phyloP scores from a whole-genome alignment of 2,329 filamentous ascomycete species.

The Reticulascus tulasneorum region DNA sequence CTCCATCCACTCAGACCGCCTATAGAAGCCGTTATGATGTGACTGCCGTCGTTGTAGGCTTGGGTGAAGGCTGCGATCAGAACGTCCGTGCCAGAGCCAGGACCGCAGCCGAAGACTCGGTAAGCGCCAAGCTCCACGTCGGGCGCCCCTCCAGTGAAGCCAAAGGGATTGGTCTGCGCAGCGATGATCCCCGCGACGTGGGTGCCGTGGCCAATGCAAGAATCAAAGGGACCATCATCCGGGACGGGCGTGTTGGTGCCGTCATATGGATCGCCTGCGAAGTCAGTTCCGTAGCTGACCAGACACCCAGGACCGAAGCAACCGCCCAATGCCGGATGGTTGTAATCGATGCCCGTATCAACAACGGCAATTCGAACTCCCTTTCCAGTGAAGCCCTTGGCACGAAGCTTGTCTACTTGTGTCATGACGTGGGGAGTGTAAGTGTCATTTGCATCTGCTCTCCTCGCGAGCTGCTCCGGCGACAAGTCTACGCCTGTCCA shows the following conservation, averaged over 20 bases:
- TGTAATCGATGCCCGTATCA: constrained; percentile 44
- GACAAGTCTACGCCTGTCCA: no score
- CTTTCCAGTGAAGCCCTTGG: constrained; percentile 42
- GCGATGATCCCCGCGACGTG: constrained; percentile 43
- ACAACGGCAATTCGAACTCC: constrained; percentile 50
- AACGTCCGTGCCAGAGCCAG: constrained; percentile 28
- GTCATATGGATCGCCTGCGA: constrained; percentile 33
- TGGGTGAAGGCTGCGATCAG: constrained; percentile 33
- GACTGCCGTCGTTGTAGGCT: constrained; percentile 34
- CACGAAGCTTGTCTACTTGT: constrained; percentile 49
- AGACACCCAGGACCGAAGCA: constrained; percentile 43
- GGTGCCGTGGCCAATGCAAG: constrained; percentile 38
- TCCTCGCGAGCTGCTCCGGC: no score
- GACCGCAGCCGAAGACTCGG: constrained; percentile 30
- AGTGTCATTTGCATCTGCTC: constrained; percentile 28
- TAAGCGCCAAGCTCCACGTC: constrained; percentile 34
- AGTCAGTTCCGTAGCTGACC: constrained; percentile 38
- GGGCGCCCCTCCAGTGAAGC: constrained; percentile 35
- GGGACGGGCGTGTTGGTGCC: constrained; percentile 25
- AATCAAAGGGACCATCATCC: constrained; percentile 33
- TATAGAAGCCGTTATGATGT: constrained; percentile 54
- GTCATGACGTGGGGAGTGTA: constrained; percentile 49
- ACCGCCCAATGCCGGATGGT: constrained; percentile 41
- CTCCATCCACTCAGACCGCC: constrained; percentile 47
- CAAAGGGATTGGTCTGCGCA: constrained; percentile 29